Conservation (phyloP, 78 protist genomes). For the Anaeramoeba flamelloides region DNA sequence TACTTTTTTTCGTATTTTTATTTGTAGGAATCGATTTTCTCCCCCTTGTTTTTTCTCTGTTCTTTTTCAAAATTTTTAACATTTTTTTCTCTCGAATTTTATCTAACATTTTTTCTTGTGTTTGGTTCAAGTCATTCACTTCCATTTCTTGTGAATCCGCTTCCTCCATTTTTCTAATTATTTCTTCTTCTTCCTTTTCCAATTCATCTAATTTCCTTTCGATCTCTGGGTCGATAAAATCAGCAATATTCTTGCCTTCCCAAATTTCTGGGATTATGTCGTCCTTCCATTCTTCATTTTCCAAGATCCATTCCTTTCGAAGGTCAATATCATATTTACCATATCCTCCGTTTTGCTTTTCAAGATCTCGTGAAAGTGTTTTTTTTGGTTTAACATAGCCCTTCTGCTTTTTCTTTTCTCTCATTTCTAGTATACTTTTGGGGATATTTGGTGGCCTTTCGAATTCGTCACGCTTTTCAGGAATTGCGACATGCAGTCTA, state of each 20-base stretch:
- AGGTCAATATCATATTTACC: conserved; percentile 32
- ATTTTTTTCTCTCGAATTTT: too few species aligned
- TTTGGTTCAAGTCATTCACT: too few species aligned
- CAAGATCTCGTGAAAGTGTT: conserved; percentile 20
- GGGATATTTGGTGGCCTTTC: conserved; percentile 27
- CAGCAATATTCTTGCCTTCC: conserved; percentile 90
- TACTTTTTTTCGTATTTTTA: too few species aligned
- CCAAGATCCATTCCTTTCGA: conserved; percentile 26
- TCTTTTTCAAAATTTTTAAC: too few species aligned
- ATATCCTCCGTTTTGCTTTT: conserved; percentile 40
- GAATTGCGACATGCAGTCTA: conserved; percentile 62
- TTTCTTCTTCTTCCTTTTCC: too few species aligned
- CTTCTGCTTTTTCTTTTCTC: neutral
- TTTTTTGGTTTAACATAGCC: neutral
- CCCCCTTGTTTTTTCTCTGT: too few species aligned
- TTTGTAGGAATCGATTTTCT: too few species aligned
- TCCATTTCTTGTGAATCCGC: too few species aligned
- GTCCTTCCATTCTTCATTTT: conserved; percentile 57
- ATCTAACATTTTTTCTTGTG: too few species aligned
- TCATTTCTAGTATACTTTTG: conserved; percentile 2
- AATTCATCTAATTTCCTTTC: too few species aligned
- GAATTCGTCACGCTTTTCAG: conserved; percentile 40
- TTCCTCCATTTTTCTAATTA: too few species aligned
- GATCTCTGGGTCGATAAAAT: conserved; percentile 88
- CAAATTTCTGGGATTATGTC: conserved; percentile 92